Evolutionary conservation across 2,329 filamentous ascomycete species (phyloP), one percentile per base, ranked within the genome.

Genomic region (Arachnopeziza araneosa): DNA sequence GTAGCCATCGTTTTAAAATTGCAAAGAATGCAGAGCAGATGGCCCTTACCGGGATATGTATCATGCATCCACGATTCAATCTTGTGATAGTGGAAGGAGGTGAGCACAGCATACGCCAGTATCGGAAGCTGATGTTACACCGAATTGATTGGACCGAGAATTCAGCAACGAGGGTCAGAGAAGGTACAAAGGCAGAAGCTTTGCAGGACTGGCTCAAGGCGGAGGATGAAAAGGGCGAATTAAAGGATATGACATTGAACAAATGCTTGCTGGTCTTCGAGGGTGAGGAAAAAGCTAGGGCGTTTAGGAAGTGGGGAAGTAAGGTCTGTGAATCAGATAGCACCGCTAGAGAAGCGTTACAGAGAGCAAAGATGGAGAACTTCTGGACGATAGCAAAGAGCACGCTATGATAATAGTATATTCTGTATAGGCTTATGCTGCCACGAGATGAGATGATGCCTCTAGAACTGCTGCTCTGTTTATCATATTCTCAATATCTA

Each of bases 111-210:
- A 89, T 95, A 72, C 86, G 85, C 56, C 87, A 88, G 64, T 98
- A 93, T 79, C 91, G 89, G 74, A 97, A 96, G 73, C 81, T 99
- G 30, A 93, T 99, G 90, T 80, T 96, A 51, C 88, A 93, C 67
- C 91, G 95, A 54, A 92, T 98, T 70, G 89, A 96, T 74, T 99
- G 96, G 95, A 89, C 89, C 1, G 93, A 98, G 72, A 96, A 96
- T 68, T 83, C 85, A 0, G 86, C 86, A 1, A 87, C 92, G 0
- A 80, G 81, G 49, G 77, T 85, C 50, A 81, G 80, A 55, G 80
- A 86, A 61, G 81, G 80, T 48, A 87, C 85, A 60, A 87, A 86
- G 60, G 79, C 82, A 59, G 84, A 83, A 60, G 82, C 83, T 1
- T 80, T 86, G 53, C 85, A 86, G 21, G 80, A 87, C 52, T 97